These are phyloP conservation scores for Sistotremastrum suecicum DNA, from an alignment of 768 basidiomycete species.

Conservation along the genomic window DNA sequence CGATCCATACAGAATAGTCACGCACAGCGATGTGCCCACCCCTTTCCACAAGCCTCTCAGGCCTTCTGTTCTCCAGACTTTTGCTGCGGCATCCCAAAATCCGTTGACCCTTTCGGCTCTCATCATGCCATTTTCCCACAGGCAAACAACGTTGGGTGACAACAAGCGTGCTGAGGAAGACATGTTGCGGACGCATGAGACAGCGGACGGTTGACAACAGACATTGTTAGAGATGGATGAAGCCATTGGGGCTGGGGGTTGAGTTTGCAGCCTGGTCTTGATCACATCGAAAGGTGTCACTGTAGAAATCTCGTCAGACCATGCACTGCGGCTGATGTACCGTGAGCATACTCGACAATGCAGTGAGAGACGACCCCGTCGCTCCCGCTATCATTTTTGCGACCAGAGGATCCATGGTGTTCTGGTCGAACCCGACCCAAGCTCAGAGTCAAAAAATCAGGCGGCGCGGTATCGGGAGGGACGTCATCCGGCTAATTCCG, in stretches of 20 bases:
- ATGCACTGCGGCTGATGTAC: constrained; percentile 2
- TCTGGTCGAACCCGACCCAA: no score
- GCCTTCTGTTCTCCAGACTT: constrained; percentile 74
- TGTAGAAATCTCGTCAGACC: constrained; percentile 20
- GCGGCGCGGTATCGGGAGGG: no score
- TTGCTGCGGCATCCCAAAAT: constrained; percentile 71
- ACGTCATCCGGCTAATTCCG: no score
- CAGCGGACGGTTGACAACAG: constrained; percentile 56
- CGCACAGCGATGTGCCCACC: constrained; percentile 79
- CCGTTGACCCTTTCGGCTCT: constrained; percentile 65
- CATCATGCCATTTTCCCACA: constrained; percentile 64
- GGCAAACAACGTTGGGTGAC: constrained; percentile 55
- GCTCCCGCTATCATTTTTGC: constrained; percentile 75
- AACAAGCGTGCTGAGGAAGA: constrained; percentile 54
- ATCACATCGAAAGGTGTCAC: constrained; percentile 99
- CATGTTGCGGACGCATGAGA: constrained; percentile 59
- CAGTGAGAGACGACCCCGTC: constrained; percentile 67
- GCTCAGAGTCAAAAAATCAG: no score
- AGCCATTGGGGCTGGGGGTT: constrained; percentile 42
- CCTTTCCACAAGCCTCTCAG: constrained; percentile 89
- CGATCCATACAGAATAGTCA: constrained; percentile 2
- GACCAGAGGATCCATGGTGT: constrained; percentile 51
- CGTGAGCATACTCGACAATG: constrained; percentile 53
- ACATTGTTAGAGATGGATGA: constrained; percentile 37
- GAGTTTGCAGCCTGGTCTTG: constrained; percentile 93